Base-by-base conservation (phyloP, 2,329 filamentous ascomycete genomes). In the Neonectria punicea region DNA sequence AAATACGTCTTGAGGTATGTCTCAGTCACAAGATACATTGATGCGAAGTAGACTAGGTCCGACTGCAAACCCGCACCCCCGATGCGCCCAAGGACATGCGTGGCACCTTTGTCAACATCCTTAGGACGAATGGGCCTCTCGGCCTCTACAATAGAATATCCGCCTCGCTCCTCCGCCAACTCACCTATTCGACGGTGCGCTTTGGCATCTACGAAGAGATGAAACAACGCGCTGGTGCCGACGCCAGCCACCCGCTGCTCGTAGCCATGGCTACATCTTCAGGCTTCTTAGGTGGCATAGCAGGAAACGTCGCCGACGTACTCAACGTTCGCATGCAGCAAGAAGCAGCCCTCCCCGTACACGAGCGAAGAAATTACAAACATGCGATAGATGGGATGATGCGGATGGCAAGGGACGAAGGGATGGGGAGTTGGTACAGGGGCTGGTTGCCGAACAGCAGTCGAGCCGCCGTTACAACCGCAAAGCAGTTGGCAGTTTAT, bases 281-380 rank as follows among this genome's bases (percentile, higher is more conserved):
- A 6, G 96, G 96, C 55, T 92, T 98, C 76, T 80, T 97, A 2
- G 96, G 96, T 66, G 96, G 96, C 53, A 82, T 98, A 49, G 92
- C 91, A 6, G 96, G 96, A 69, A 98, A 98, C 81, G 94, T 94
- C 3, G 95, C 94, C 69, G 96, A 99, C 78, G 94, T 99, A 30
- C 86, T 98, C 75, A 99, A 99, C 80, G 96, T 99, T 53, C 93
- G 96, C 70, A 99, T 99, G 96, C 96, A 99, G 82, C 93, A 97
- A 80, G 96, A 90, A 75, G 90, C 92, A 1, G 89, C 93, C 0
- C 88, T 97, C 1, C 92, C 94, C 0, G 74, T 81, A 0, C 86
- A 86, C 5, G 83, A 96, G 75, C 89, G 93, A 50, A 88, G 94
- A 59, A 96, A 97, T 79, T 99, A 99, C 83, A 91, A 89, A 67